Conservation (phyloP, 1,139 yeast genomes). For the Candida sp. region DNA sequence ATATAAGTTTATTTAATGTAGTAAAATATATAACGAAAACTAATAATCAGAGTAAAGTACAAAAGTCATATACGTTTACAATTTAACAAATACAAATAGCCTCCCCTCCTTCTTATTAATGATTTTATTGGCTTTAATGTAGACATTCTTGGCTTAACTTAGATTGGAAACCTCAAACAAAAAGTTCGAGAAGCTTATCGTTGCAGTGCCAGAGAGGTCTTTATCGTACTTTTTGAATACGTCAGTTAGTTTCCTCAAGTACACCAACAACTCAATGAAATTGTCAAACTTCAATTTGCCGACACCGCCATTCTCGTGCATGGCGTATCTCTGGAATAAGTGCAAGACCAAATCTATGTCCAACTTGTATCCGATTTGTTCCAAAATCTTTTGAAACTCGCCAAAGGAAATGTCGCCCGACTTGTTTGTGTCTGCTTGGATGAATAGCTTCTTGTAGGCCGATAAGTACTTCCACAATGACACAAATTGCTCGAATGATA, state of each 20-base stretch:
- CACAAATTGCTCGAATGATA: conserved; percentile 70
- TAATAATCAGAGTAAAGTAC: neutral
- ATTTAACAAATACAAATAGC: neutral
- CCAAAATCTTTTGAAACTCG: conserved; percentile 69
- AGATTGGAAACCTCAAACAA: conserved; percentile 62
- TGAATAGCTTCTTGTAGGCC: conserved; percentile 73
- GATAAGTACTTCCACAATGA: conserved; percentile 73
- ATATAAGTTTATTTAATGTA: neutral
- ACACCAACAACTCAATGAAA: conserved; percentile 81
- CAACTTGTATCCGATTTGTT: conserved; percentile 71
- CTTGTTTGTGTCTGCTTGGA: conserved; percentile 63
- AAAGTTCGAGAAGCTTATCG: conserved; percentile 79
- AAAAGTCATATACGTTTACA: neutral
- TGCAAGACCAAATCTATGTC: conserved; percentile 65
- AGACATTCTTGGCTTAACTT: conserved; percentile 5
- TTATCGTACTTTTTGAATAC: conserved; percentile 78
- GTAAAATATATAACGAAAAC: neutral
- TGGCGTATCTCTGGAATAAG: conserved; percentile 62
- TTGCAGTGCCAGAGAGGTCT: conserved; percentile 78
- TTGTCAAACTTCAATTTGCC: conserved; percentile 79
- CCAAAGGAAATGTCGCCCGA: conserved; percentile 69
- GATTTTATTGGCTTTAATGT: neutral
- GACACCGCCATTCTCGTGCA: conserved; percentile 37
- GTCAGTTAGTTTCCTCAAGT: conserved; percentile 78
- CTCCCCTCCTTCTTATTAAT: neutral